Base-by-base conservation (phyloP, 2,329 filamentous ascomycete genomes). In the Esteya vermicola region DNA sequence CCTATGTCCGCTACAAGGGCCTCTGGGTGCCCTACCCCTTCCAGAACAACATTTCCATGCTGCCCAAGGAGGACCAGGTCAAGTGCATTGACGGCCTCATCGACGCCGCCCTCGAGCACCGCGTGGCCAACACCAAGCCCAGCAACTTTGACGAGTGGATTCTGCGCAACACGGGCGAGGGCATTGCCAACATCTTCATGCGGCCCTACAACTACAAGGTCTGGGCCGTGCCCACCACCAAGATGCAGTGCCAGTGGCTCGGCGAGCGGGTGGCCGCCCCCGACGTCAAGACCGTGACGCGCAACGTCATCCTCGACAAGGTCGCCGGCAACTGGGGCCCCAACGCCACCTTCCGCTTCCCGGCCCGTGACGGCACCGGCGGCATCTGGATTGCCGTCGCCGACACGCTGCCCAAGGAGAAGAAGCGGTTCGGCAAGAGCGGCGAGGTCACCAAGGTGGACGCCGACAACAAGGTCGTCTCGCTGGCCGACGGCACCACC, bases 171-270 rank as follows among this genome's bases (percentile, higher is more conserved):
- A 88, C 82, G 67, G 91, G 91, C 54, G 68, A 75, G 53, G 89
- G 89, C 53, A 73, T 98, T 55, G 89, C 88, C 50, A 78, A 98
- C 61, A 72, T 89, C 53, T 98, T 98, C 75, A 98, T 98, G 91
- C 75, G 91, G 54, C 91, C 91, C 40, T 98, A 98, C 75, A 98
- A 98, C 77, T 98, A 81, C 79, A 98, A 98, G 70, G 91, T 98
- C 59, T 98, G 91, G 91, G 91, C 91, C 47, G 89, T 96, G 53
- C 91, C 91, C 44, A 95, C 89, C 42, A 94, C 82, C 51, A 93
- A 93, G 88, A 98, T 98, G 91, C 91, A 96, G 84, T 94, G 86
- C 63, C 70, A 80, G 60, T 98, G 91, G 91, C 82, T 96, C 47
- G 91, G 91, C 54, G 91, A 98, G 77, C 89, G 91, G 72, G 91